Evolutionary conservation across 1,284 basidiomycete genomes (phyloP), one percentile per base, ranked within the genome.

Genomic region (Malassezia yamatoensis): DNA sequence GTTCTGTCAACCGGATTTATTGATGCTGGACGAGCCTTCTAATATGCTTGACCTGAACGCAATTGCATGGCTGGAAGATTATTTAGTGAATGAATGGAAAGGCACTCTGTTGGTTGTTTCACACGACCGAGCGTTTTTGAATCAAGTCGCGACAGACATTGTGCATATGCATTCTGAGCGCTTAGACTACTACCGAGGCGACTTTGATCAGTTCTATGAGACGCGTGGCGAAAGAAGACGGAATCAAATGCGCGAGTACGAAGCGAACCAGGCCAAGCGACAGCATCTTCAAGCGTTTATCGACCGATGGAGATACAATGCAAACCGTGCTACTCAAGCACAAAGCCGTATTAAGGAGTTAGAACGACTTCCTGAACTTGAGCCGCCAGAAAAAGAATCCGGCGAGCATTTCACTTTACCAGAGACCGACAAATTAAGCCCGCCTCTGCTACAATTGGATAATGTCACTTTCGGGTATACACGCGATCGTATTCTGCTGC

Each of bases 181-280:
- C 50, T 81, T 99, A 21, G 93, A 98, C 76, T 52, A 51, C 48
- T 96, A 96, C 81, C 93, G 85, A 67, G 94, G 91, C 65, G 96
- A 98, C 79, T 99, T 98, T 77, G 85, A 87, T 1, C 90, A 96
- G 73, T 98, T 99, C 81, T 96, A 99, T 76, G 91, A 93, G 3
- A 99, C 94, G 21, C 93, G 96, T 76, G 88, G 86, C 10, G 94
- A 99, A 74, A 85, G 94, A 32, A 85, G 90, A 60, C 84, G 85
- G 61, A 91, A 93, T 71, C 80, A 94, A 75, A 83, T 83, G 62
- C 90, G 90, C 76, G 72, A 73, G 56, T 74, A 75, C 61, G 93
- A 98, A 51, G 82, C 90, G 0, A 91, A 96, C 76, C 83, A 94
- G 81, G 84, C 87, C 33, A 96, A 98, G 76, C 83, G 94, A 56